phyloP scores from a whole-genome alignment of 108 stramenopile species.

The Nitzschia putrida region DNA sequence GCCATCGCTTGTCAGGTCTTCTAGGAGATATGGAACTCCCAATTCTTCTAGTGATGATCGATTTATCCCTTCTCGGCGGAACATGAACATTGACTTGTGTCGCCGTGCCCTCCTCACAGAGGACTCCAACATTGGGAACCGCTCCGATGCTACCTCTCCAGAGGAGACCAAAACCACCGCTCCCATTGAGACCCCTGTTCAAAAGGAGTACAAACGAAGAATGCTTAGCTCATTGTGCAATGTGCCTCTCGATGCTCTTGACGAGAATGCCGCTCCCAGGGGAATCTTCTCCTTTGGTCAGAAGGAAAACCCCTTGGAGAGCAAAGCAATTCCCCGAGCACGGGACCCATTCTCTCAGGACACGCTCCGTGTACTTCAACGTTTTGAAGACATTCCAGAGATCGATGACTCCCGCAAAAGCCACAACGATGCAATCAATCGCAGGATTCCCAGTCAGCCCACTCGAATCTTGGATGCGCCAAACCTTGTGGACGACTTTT shows the following conservation, averaged over 20 bases:
- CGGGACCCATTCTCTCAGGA: slow-evolving; percentile 56
- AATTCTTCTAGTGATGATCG: slow-evolving; percentile 50
- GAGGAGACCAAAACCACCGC: slow-evolving; percentile 28
- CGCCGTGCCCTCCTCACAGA: slow-evolving; percentile 64
- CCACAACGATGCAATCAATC: slow-evolving; percentile 30
- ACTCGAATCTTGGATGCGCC: slow-evolving; percentile 97
- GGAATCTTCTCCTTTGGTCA: slow-evolving; percentile 38
- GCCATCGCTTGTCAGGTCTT: slow-evolving; percentile 16
- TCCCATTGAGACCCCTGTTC: slow-evolving; percentile 60
- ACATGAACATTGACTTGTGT: slow-evolving; percentile 75
- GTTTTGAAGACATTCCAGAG: slow-evolving; percentile 25
- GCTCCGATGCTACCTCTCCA: neutral
- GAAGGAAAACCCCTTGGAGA: slow-evolving; percentile 3
- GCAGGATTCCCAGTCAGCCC: slow-evolving; percentile 93
- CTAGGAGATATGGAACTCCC: slow-evolving; percentile 13
- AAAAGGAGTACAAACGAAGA: slow-evolving; percentile 80
- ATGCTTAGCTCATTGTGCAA: slow-evolving; percentile 83
- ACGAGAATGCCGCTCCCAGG: slow-evolving; percentile 38
- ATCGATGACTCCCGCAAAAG: slow-evolving; percentile 7
- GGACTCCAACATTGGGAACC: slow-evolving; percentile 29
- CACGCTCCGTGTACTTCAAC: slow-evolving; percentile 45
- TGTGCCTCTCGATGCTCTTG: slow-evolving; percentile 64
- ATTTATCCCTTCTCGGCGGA: slow-evolving; percentile 84
- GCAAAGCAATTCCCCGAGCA: slow-evolving; percentile 6
- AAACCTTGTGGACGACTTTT: slow-evolving; percentile 97